Percentiles rank a stretch among this genome's conserved stretches.
phyloP scores from a whole-genome alignment of 2,329 filamentous ascomycete genomes.

The Calonectria henricotiae region DNA sequence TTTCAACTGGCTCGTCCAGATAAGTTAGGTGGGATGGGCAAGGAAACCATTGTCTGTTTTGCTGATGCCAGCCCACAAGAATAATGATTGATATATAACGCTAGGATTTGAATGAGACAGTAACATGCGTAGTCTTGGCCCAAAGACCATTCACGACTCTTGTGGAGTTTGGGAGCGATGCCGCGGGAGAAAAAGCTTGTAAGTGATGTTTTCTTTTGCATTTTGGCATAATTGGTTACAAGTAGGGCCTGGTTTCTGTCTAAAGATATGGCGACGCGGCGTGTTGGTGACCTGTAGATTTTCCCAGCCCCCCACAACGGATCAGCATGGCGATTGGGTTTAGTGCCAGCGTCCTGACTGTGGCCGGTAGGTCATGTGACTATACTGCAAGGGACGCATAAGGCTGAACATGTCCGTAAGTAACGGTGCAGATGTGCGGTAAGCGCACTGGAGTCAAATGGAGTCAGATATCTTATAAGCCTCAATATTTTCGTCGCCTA shows the following conservation, averaged over 20 bases:
- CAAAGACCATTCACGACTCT: too few relatives aligned
- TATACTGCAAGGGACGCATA: neutral
- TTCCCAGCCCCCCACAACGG: slow-evolving; percentile 41
- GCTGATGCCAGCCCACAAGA: neutral
- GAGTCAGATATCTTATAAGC: too few relatives aligned
- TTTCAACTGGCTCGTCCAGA: neutral
- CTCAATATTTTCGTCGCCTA: neutral
- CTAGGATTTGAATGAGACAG: neutral
- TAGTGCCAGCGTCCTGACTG: slow-evolving; percentile 34
- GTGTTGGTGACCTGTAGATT: slow-evolving; percentile 1
- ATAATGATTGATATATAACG: too few relatives aligned
- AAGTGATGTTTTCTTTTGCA: too few relatives aligned
- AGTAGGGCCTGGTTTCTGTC: neutral
- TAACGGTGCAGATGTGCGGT: slow-evolving; percentile 22
- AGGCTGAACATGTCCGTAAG: slow-evolving; percentile 23
- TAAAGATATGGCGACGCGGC: neutral
- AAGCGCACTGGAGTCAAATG: neutral
- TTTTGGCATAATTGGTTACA: neutral
- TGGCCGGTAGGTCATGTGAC: slow-evolving; percentile 26
- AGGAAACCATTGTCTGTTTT: neutral
- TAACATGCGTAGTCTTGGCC: neutral
- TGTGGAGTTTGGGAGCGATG: too few relatives aligned
- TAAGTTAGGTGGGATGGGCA: neutral
- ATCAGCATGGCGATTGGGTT: slow-evolving; percentile 41
- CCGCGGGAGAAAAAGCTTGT: too few relatives aligned